Base-by-base conservation (phyloP, 1,284 basidiomycete species). In the Ceratobasidium sp. region DNA sequence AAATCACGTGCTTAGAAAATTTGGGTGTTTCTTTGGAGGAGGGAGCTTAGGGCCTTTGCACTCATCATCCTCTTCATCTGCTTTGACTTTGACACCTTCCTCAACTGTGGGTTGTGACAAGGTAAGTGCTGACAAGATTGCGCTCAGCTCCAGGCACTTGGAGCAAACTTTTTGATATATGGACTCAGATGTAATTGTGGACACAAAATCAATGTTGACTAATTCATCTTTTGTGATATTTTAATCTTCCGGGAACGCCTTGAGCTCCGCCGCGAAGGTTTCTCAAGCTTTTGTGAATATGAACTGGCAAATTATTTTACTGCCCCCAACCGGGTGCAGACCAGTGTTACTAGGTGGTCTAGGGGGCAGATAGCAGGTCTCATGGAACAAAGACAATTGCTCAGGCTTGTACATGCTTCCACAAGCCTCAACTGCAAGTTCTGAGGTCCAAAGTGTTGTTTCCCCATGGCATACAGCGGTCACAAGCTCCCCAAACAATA, bases 381-480 rank as follows among this genome's bases (percentile, higher is more conserved):
- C 15, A 7, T 52, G 26, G 44, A 68, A 54, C 33, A 4, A 33
- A 33, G 33, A 33, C 4, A 33, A 33, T 33, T 4, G 33, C 9
- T n/a, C 7, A 5, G 28, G 20, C 17, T 26, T 28, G 13, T 15
- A 4, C 33, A 28, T 20, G n/a, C 28, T 9, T 15, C 9, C 26
- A 20, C 33, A 23, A 50, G 20, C 26, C 12, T 52, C 6, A 48
- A 17, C 23, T 48, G 42, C 10, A 42, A 40, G 9, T 48, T 15
- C 3, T 10, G 15, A 15, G 42, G 40, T 9, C 7, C 62, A 15
- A 10, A 65, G 62, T 1, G 20, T 15, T 9, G 17, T 5, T 6
- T 65, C 38, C 20, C 62, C 42, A 46, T 65, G 23, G 62, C 62
- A 65, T 4, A 65, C 62, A 10, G 42, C 40, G 42, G n/a, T 28